Conservation (phyloP, 345 rosid genomes). For the Ceriops tagal region DNA sequence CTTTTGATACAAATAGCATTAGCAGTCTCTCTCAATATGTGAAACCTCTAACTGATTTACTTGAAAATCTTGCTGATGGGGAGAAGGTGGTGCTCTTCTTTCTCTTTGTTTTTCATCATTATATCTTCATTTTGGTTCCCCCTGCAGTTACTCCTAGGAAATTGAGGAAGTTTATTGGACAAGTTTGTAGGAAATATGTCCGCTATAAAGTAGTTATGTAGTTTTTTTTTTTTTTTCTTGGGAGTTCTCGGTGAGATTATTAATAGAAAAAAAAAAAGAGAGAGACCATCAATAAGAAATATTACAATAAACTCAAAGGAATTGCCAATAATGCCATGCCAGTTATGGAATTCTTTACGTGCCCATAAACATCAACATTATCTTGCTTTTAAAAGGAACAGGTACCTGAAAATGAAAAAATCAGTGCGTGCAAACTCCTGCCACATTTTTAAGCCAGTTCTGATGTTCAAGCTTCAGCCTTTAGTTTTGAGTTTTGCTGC, state of each 20-base stretch:
- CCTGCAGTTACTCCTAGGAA: not conserved
- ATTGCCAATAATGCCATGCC: not conserved
- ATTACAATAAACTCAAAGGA: too few relatives aligned
- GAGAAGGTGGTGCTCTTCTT: constrained; percentile 36
- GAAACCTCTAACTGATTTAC: constrained; percentile 32
- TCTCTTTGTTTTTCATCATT: not conserved
- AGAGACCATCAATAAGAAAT: too few relatives aligned
- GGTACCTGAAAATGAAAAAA: too few relatives aligned
- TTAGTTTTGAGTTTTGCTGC: constrained; percentile 1
- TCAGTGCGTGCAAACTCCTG: not conserved
- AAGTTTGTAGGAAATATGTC: too few relatives aligned
- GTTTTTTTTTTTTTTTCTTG: not conserved
- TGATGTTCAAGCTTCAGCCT: not conserved
- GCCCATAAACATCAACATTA: not conserved
- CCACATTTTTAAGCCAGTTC: not conserved
- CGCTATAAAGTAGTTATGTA: too few relatives aligned
- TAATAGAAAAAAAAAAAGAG: too few relatives aligned
- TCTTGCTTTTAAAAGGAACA: not conserved
- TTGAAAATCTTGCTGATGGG: constrained; percentile 25
- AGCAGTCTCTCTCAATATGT: constrained; percentile 33
- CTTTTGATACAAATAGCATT: constrained; percentile 44
- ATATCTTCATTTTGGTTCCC: not conserved
- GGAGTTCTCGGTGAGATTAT: not conserved
- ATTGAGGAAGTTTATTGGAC: too few relatives aligned
- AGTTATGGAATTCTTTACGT: not conserved